Evolutionary conservation across 305 asterid species (phyloP).

Genomic region (Fraxinus paxiana): DNA sequence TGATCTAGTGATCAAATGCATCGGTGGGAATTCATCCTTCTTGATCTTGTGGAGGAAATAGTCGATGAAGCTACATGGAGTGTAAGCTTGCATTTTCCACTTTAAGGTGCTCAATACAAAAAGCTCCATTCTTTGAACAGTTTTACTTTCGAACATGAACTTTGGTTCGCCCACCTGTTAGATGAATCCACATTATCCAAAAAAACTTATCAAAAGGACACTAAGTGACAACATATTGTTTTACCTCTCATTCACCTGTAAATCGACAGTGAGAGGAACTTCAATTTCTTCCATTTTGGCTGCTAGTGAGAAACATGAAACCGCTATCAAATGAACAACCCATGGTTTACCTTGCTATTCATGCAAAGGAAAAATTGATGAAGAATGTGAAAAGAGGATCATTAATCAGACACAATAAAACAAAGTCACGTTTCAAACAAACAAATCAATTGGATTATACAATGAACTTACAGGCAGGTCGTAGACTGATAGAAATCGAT

Average conservation of each 20-base stretch:
- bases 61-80: constrained; percentile 61
- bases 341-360: constrained; percentile 49
- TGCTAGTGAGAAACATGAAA: constrained; percentile 67
- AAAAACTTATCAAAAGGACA: background rate
- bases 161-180: constrained; percentile 49
- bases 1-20: constrained; percentile 34
- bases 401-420: constrained; percentile 7
- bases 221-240: background rate
- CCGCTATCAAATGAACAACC: constrained; percentile 59
- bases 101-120: constrained; percentile 42
- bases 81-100: constrained; percentile 63
- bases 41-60: constrained; percentile 51
- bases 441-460: background rate
- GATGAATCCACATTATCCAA: constrained; percentile 21
- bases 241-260: constrained; percentile 51
- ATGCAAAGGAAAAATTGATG: constrained; percentile 24
- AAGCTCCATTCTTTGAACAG: constrained; percentile 66
- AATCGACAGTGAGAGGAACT: constrained; percentile 41
- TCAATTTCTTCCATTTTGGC: constrained; percentile 71
- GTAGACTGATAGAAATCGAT: constrained; percentile 59
- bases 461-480: constrained; percentile 50
- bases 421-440: constrained; percentile 2
- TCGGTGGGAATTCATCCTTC: constrained; percentile 30
- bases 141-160: constrained; percentile 47
- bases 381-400: background rate